phyloP scores from a whole-genome alignment of 345 rosid genomes.

The Ceriops tagal region DNA sequence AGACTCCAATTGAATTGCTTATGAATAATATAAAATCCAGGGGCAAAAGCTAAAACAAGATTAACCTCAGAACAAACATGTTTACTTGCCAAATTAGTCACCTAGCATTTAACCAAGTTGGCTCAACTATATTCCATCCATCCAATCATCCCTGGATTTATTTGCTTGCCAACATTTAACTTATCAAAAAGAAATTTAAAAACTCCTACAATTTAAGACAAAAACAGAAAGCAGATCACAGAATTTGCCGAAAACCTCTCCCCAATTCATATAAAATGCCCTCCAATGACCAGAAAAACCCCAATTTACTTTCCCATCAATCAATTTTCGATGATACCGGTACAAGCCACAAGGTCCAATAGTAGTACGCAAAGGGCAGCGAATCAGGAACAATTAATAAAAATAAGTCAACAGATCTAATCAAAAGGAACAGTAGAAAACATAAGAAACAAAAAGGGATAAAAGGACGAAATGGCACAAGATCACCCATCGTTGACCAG shows the following conservation, averaged over 20 bases:
- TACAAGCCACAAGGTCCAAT: not conserved
- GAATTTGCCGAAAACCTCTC: not conserved
- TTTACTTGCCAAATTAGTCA: not conserved
- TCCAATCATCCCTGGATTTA: not conserved
- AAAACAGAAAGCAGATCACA: conserved; percentile 2
- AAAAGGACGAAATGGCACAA: not conserved
- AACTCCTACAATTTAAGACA: not conserved
- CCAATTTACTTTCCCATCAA: not conserved
- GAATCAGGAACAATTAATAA: not conserved
- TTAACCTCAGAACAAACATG: not conserved
- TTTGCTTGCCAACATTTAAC: not conserved
- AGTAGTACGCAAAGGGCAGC: not conserved
- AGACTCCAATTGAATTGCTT: no score
- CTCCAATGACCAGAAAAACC: not conserved
- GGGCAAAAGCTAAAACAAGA: not conserved
- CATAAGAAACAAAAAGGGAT: not conserved
- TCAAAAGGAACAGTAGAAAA: not conserved
- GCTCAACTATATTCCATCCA: not conserved
- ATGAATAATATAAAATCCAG: no score
- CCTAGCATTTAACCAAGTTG: not conserved
- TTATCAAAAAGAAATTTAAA: not conserved
- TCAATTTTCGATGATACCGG: not conserved
- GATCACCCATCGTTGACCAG: conserved; percentile 13
- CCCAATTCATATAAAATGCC: not conserved
- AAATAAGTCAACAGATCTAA: not conserved